These are phyloP conservation scores for Tuctoria greenei DNA, from an alignment of 176 grass and related monocot species.

Conservation along the genomic window DNA sequence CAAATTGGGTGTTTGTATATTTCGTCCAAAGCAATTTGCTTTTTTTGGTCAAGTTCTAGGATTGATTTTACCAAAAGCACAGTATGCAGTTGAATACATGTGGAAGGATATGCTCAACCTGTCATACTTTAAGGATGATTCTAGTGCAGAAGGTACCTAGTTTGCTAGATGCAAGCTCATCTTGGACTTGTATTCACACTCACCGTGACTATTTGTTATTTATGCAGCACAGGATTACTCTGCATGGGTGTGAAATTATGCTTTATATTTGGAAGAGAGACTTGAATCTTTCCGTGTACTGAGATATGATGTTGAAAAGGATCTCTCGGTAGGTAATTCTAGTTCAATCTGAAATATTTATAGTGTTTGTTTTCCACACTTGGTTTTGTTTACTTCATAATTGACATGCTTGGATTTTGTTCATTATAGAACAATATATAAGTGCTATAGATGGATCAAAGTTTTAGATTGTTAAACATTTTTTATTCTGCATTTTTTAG, in stretches of 20 bases:
- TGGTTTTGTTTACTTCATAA: neutral
- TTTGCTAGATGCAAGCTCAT: slow-evolving; percentile 13
- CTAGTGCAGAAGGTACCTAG: slow-evolving; percentile 72
- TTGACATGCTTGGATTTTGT: neutral
- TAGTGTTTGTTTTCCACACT: neutral
- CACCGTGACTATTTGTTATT: slow-evolving; percentile 23
- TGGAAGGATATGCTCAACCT: slow-evolving; percentile 95
- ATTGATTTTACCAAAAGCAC: too few species aligned
- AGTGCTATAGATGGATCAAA: neutral
- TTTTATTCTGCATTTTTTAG: slow-evolving; percentile 5
- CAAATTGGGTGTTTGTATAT: too few species aligned
- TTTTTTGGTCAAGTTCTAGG: too few species aligned
- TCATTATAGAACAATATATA: neutral
- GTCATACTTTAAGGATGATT: slow-evolving; percentile 91
- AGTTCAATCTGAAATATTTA: neutral
- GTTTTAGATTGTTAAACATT: neutral
- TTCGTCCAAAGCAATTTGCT: too few species aligned
- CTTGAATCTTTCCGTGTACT: slow-evolving; percentile 78
- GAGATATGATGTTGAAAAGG: slow-evolving; percentile 75
- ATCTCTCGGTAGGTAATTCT: slow-evolving; percentile 58
- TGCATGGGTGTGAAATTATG: slow-evolving; percentile 87
- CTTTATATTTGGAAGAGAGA: slow-evolving; percentile 90
- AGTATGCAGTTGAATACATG: too few species aligned
- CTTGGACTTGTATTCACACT: slow-evolving; percentile 14
- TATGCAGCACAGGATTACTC: slow-evolving; percentile 95